These are phyloP conservation scores for Fusarium continuum DNA, from an alignment of 2,329 filamentous ascomycete species.

Conservation along the genomic window DNA sequence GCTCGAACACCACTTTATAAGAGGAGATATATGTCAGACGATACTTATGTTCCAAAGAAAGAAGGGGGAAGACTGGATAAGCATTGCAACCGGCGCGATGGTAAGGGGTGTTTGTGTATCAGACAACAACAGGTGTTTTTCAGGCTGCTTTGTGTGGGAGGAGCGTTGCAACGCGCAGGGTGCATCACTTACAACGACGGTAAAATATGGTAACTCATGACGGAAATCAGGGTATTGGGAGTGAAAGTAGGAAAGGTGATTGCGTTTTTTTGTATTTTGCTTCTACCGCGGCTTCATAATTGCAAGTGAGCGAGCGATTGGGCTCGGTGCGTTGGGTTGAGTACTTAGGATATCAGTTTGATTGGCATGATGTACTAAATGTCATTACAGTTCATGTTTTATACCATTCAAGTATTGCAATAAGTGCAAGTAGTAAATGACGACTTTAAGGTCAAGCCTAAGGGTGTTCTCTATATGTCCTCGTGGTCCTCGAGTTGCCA, in stretches of 20 bases:
- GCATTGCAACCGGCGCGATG: conserved; percentile 43
- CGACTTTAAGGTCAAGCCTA: not conserved
- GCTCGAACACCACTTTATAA: conserved; percentile 9
- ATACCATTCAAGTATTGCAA: conserved; percentile 11
- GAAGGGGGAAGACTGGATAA: conserved; percentile 28
- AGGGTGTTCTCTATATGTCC: conserved; percentile 19
- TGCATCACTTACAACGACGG: conserved; percentile 33
- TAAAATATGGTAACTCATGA: conserved; percentile 37
- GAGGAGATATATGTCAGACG: conserved; percentile 20
- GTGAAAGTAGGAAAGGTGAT: conserved; percentile 27
- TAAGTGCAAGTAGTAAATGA: not conserved
- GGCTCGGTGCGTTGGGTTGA: conserved; percentile 17
- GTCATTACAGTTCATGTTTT: conserved; percentile 26
- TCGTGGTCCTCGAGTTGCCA: conserved; percentile 28
- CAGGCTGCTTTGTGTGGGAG: conserved; percentile 38
- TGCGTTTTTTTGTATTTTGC: conserved; percentile 21
- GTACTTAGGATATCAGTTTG: conserved; percentile 41
- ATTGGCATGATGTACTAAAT: conserved; percentile 40
- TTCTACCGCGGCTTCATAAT: conserved; percentile 19
- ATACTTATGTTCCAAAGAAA: conserved; percentile 28
- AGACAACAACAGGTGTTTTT: conserved; percentile 37
- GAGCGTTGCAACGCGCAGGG: conserved; percentile 26
- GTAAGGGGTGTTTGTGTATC: conserved; percentile 28
- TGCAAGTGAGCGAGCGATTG: conserved; percentile 8
- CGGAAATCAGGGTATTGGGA: conserved; percentile 31